Evolutionary conservation across 1,284 basidiomycete species (phyloP).

Genomic region (Cryptococcus jaspeensis): DNA sequence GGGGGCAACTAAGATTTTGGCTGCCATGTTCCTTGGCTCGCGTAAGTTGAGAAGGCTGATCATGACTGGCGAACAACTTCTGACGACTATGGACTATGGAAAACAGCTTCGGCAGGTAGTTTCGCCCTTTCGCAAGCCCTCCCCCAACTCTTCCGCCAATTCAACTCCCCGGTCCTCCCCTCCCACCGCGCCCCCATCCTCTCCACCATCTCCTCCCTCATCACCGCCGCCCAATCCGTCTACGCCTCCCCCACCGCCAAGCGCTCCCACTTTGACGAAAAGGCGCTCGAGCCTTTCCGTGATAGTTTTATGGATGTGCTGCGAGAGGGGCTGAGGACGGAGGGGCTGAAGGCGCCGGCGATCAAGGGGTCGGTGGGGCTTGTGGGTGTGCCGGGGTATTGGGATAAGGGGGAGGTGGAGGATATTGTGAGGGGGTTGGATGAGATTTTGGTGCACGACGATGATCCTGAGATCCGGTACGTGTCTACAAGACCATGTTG

Average conservation of each 20-base stretch:
- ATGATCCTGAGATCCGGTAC: slow-evolving; percentile 57
- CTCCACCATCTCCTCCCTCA: slow-evolving; percentile 55
- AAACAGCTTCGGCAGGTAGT: slow-evolving; percentile 65
- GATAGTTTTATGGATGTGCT: slow-evolving; percentile 61
- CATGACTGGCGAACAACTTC: neutral
- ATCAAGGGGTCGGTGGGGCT: slow-evolving; percentile 62
- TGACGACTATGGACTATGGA: neutral
- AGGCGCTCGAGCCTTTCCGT: slow-evolving; percentile 65
- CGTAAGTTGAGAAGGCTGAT: slow-evolving; percentile 64
- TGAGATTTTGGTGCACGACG: slow-evolving; percentile 62
- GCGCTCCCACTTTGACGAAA: slow-evolving; percentile 37
- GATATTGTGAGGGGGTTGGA: slow-evolving; percentile 76
- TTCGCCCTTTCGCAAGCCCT: slow-evolving; percentile 67
- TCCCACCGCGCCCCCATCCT: slow-evolving; percentile 72
- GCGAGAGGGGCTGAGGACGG: slow-evolving; percentile 43
- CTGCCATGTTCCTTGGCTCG: slow-evolving; percentile 70
- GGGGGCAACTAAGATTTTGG: slow-evolving; percentile 76
- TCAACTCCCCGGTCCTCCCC: slow-evolving; percentile 72
- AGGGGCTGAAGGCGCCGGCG: slow-evolving; percentile 58
- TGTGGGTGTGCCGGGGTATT: slow-evolving; percentile 63
- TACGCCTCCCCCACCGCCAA: slow-evolving; percentile 31
- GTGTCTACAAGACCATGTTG: slow-evolving; percentile 54
- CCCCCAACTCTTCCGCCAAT: slow-evolving; percentile 71
- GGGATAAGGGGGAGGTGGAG: slow-evolving; percentile 70
- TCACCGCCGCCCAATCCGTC: slow-evolving; percentile 45